phyloP scores from a whole-genome alignment of 441 rosid genomes.

The Aquilaria agallochum region DNA sequence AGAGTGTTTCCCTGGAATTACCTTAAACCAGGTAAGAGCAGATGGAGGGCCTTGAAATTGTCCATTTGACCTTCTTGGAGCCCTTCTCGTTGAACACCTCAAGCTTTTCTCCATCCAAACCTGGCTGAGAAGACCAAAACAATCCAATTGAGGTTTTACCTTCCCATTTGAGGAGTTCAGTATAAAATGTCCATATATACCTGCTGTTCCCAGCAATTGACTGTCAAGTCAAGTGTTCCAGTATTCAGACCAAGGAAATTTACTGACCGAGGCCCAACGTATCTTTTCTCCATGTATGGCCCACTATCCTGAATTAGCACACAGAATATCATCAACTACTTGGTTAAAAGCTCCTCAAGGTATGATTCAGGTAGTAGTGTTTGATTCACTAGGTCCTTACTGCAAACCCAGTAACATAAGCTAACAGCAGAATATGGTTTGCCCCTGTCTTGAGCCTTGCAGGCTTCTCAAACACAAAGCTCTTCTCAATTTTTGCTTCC shows the following conservation, averaged over 20 bases:
- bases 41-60: constrained; percentile 14
- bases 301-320: constrained; percentile 39
- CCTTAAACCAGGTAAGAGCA: constrained; percentile 40
- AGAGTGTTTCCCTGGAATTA: neutral
- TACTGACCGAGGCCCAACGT: constrained; percentile 40
- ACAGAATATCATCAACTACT: constrained; percentile 1
- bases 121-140: neutral
- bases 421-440: constrained; percentile 31
- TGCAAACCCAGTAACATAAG: constrained; percentile 31
- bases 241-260: constrained; percentile 39
- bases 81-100: constrained; percentile 24
- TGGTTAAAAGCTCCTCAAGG: neutral
- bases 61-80: constrained; percentile 30
- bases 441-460: constrained; percentile 26
- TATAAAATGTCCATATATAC: constrained; percentile 12
- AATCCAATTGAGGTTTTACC: constrained; percentile 16
- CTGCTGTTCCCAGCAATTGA: constrained; percentile 34
- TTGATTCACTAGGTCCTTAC: constrained; percentile 16
- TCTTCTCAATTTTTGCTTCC: constrained; percentile 37
- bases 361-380: neutral
- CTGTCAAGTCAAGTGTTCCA: constrained; percentile 33
- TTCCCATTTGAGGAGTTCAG: constrained; percentile 16
- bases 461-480: constrained; percentile 30
- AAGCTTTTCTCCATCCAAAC: constrained; percentile 34
- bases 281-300: constrained; percentile 45